These are phyloP conservation scores for Cercospora sesami DNA, from an alignment of 2,329 filamentous ascomycete genomes.

Conservation along the genomic window DNA sequence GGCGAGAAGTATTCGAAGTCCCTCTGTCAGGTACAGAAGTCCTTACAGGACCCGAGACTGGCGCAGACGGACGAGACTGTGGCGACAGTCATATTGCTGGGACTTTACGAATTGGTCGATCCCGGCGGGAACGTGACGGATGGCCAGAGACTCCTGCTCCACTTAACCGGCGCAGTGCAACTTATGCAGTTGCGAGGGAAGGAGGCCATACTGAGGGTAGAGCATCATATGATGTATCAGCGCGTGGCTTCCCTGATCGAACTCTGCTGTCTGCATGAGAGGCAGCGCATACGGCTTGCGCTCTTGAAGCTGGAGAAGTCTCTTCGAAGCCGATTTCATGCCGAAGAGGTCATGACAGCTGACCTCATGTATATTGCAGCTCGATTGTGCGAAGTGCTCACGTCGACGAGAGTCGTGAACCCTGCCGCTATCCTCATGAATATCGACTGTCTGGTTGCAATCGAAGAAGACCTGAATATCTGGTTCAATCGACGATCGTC, in stretches of 20 bases:
- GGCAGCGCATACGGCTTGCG: not conserved
- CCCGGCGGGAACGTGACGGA: not conserved
- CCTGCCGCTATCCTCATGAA: not conserved
- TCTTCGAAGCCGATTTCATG: not conserved
- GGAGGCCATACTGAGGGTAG: not conserved
- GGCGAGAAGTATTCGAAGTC: not conserved
- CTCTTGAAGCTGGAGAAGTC: not conserved
- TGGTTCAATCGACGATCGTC: constrained; percentile 10
- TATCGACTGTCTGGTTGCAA: not conserved
- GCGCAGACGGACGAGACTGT: not conserved
- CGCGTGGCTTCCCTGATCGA: not conserved
- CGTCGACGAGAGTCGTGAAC: not conserved
- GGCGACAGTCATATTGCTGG: not conserved
- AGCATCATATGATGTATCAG: not conserved
- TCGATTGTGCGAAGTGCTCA: not conserved
- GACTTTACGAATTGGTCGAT: not conserved
- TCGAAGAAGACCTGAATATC: constrained; percentile 10
- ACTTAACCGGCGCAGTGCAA: not conserved
- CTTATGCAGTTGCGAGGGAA: not conserved
- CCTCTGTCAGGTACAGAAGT: not conserved
- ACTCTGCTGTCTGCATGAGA: not conserved
- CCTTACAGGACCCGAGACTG: not conserved
- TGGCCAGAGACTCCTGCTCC: not conserved
- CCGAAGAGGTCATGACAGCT: not conserved
- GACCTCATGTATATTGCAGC: not conserved